Evolutionary conservation across 2,329 filamentous ascomycete genomes (phyloP), one percentile per base, ranked within the genome.

Genomic region (Aureobasidium sp.): DNA sequence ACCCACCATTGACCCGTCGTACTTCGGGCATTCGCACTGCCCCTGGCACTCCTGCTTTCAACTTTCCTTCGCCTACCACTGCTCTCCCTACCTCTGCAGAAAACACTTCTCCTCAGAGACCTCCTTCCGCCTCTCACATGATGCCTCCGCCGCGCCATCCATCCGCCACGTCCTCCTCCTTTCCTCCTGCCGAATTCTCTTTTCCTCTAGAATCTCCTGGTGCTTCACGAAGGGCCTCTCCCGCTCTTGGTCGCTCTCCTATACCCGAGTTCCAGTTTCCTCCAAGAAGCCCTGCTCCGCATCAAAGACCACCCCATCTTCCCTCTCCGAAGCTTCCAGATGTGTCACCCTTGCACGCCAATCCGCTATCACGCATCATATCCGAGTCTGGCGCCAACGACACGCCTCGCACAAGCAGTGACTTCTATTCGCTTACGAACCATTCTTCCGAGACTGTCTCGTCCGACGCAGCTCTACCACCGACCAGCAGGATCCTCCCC

Each of bases 381-480:
- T 90, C 91, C 3, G 87, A 88, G 36, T 87, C 88, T 17, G 95
- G 90, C 68, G 80, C 89, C 66, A 84, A 84, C 64, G 85, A 84
- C 5, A 97, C 93, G 32, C 91, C 91, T 27, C 82, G 94, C 68
- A 96, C 90, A 66, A 99, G 94, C 72, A 89, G 89, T 60, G 94
- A 99, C 70, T 95, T 97, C 69, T 97, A 96, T 74, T 92, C 92
- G 0, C 78, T 93, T 72, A 97, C 93, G 77, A 97, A 97, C 72
- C 88, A 96, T 70, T 97, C 94, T 7, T 90, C 89, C 17, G 94
- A 99, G 73, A 99, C 94, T 3, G 73, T 97, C 52, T 88, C 88
- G 12, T 99, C 94, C 0, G 94, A 97, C 74, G 55, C 69, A 20
- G 70, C 69, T 6, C 76, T 75, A 7, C 76, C 79, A 52, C 72